phyloP scores from a whole-genome alignment of 139 green algal species.

The Chlorella vulgaris region DNA sequence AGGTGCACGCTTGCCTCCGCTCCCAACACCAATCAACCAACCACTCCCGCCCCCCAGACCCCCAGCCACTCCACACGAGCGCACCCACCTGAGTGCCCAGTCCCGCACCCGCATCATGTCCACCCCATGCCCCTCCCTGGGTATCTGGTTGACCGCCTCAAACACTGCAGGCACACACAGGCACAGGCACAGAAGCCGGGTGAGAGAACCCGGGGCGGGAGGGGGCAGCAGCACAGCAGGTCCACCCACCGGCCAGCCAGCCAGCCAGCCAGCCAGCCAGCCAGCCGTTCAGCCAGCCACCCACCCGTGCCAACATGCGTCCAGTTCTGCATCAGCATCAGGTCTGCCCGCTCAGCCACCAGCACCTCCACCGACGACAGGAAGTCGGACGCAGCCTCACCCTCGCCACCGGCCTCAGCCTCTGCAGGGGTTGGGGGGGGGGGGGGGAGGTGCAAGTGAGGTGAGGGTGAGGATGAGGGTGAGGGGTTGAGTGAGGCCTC shows the following conservation, averaged over 20 bases:
- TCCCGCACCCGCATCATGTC: constrained; percentile 95
- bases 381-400: constrained; percentile 74
- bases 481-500: no score
- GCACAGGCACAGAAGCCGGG: background rate
- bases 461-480: no score
- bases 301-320: constrained; percentile 69
- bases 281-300: background rate
- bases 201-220: no score
- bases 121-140: constrained; percentile 77
- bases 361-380: constrained; percentile 92
- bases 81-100: constrained; percentile 37
- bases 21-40: no score
- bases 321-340: constrained; percentile 95
- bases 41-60: background rate
- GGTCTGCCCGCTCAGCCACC: constrained; percentile 85
- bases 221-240: background rate
- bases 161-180: constrained; percentile 60
- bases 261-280: background rate
- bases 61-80: background rate
- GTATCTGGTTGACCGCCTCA: constrained; percentile 82
- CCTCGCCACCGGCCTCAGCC: constrained; percentile 15
- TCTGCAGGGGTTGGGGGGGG: background rate
- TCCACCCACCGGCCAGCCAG: no score
- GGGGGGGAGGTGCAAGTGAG: background rate
- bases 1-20: no score